Evolutionary conservation across 331 rosid species (phyloP).

Genomic region (Malus hybrid): DNA sequence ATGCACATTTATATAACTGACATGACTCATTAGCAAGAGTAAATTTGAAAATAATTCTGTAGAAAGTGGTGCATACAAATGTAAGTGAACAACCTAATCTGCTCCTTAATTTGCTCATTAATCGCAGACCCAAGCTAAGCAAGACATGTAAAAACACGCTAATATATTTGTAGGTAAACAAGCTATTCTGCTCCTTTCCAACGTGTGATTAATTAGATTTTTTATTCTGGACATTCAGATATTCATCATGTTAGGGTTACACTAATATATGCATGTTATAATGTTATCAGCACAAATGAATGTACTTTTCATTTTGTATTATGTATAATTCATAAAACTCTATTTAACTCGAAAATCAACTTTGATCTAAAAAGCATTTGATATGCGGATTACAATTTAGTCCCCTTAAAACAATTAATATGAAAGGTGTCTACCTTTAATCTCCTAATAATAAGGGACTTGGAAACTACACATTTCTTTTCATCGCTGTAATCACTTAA

Average conservation of each 20-base stretch:
- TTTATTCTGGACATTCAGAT: background rate
- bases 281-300: background rate
- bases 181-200: background rate
- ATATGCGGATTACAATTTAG: too few species aligned
- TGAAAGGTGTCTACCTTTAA: too few species aligned
- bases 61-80: background rate
- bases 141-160: background rate
- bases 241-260: background rate
- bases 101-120: background rate
- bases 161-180: background rate
- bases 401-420: too few species aligned
- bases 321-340: too few species aligned
- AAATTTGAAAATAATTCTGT: too few species aligned
- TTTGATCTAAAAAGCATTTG: too few species aligned
- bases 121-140: background rate
- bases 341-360: too few species aligned
- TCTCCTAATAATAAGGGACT: too few species aligned
- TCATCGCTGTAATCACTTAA: too few species aligned
- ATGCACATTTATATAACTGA: too few species aligned
- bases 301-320: too few species aligned
- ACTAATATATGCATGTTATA: background rate
- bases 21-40: background rate
- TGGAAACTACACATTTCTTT: too few species aligned
- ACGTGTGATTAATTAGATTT: background rate
- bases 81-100: background rate